A percentile compares a stretch with the other conserved stretches of the same genome.
These are phyloP conservation scores for Auricularia heimuer DNA, from an alignment of 768 basidiomycete genomes.

Conservation along the genomic window DNA sequence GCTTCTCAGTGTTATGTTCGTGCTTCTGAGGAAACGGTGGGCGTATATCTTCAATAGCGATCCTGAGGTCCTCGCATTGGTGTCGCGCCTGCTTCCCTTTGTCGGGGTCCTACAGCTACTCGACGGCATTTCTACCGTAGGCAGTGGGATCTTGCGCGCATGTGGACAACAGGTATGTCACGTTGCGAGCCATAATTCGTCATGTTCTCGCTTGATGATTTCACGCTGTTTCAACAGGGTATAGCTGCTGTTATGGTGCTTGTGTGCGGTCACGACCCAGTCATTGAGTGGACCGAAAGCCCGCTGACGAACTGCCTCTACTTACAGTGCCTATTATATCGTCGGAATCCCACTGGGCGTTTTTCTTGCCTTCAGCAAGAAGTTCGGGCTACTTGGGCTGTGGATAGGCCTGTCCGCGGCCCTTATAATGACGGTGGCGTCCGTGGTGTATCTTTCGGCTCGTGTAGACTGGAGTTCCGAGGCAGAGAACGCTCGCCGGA, in stretches of 20 bases:
- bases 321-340: constrained; percentile 60
- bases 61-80: constrained; percentile 43
- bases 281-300: not conserved
- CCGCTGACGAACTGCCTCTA: constrained; percentile 7
- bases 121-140: constrained; percentile 62
- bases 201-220: constrained; percentile 37
- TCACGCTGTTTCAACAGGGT: constrained; percentile 61
- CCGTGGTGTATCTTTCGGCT: constrained; percentile 46
- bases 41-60: constrained; percentile 67
- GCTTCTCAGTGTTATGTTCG: constrained; percentile 37
- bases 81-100: constrained; percentile 62
- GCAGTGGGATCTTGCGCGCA: constrained; percentile 72
- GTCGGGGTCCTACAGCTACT: constrained; percentile 79
- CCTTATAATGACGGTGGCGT: constrained; percentile 44
- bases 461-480: constrained; percentile 61
- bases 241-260: constrained; percentile 3
- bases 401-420: constrained; percentile 77
- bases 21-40: constrained; percentile 57
- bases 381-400: constrained; percentile 57
- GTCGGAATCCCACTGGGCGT: constrained; percentile 78
- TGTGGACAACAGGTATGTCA: constrained; percentile 58
- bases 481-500: constrained; percentile 46
- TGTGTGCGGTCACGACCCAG: not conserved
- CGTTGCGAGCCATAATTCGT: constrained; percentile 1
- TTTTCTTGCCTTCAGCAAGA: constrained; percentile 56